phyloP scores from a whole-genome alignment of 2,329 filamentous ascomycete species.

The Hymenoscyphus albidus region DNA sequence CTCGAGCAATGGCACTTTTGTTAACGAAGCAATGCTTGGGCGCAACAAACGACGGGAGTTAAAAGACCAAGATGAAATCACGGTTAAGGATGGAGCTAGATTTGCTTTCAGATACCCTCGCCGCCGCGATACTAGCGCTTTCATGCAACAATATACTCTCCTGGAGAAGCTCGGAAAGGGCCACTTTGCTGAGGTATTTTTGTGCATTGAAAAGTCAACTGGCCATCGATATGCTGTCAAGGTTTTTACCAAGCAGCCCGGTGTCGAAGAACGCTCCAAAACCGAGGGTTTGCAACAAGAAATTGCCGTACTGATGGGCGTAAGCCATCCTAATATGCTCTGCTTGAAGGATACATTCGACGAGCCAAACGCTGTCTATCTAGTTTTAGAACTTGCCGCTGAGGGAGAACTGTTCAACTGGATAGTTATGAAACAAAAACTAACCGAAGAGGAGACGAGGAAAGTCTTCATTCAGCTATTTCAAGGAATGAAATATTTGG shows the following conservation, averaged over 20 bases:
- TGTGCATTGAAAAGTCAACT: conserved; percentile 80
- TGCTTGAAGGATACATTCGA: conserved; percentile 95
- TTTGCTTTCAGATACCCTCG: conserved; percentile 92
- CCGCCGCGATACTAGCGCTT: conserved; percentile 68
- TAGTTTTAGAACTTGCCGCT: conserved; percentile 84
- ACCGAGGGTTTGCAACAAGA: conserved; percentile 88
- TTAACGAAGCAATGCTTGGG: conserved; percentile 87
- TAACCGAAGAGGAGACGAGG: conserved; percentile 78
- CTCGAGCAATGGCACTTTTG: conserved; percentile 93
- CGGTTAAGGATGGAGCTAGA: conserved; percentile 76
- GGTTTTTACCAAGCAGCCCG: conserved; percentile 81
- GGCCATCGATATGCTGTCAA: conserved; percentile 89
- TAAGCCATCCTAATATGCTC: conserved; percentile 88
- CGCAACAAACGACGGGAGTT: conserved; percentile 89
- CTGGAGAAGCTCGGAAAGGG: conserved; percentile 87
- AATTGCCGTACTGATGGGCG: conserved; percentile 94
- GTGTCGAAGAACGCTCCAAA: conserved; percentile 78
- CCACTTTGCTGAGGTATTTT: conserved; percentile 89
- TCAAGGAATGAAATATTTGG: conserved; percentile 90
- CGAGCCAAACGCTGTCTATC: conserved; percentile 83
- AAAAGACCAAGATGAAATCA: conserved; percentile 85
- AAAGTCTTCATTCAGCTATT: conserved; percentile 90
- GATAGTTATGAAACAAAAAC: conserved; percentile 86
- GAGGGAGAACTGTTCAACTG: conserved; percentile 96
- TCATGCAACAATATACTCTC: conserved; percentile 81